Evolutionary conservation across 2,329 filamentous ascomycete genomes (phyloP), one percentile per base, ranked within the genome.

Genomic region (Phialocephala subalpina): DNA sequence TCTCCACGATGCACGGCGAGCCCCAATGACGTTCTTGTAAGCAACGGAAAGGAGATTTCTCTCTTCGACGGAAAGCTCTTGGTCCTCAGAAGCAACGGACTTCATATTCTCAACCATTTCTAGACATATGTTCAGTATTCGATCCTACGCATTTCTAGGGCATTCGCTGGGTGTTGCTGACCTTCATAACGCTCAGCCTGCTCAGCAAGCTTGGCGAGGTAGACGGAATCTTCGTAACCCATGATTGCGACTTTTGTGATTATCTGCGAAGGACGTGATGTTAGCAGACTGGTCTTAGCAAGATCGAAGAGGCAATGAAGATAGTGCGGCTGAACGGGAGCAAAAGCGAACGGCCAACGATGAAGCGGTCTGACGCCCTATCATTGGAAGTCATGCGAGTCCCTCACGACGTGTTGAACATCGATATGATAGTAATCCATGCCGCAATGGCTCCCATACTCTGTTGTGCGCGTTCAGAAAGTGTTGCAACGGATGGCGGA

Each of bases 41-140:
- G 94, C 94, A 80, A 97, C 94, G 68, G 94, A 97, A 70, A 97
- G 90, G 72, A 97, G 93, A 86, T 97, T 97, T 81, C 94, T 92
- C 89, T 97, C 94, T 84, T 97, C 95, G 74, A 97, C 94, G 72
- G 90, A 91, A 76, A 94, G 87, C 78, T 94, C 91, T 77, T 84
- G 89, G 79, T 92, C 89, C 80, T 95, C 93, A 74, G 92, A 94
- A 77, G 95, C 95, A 78, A 97, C 95, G 75, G 92, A 90, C 90
- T 97, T 98, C 95, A 98, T 98, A 90, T 97, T 97, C 87, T 97
- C 94, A 75, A 98, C 95, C 95, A 98, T 97, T 85, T 97, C 95
- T 97, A 82, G 66, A 72, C 57, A 56, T 20, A 33, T n/a, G 40
- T 66, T 70, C 59, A 72, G 70, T 65, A 69, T 64, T 49, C 36